Evolutionary conservation across 225 moss, liverwort and hornwort species (phyloP), one percentile per base, ranked within the genome.

Genomic region (Bryoerythrophyllum caledonicum): DNA sequence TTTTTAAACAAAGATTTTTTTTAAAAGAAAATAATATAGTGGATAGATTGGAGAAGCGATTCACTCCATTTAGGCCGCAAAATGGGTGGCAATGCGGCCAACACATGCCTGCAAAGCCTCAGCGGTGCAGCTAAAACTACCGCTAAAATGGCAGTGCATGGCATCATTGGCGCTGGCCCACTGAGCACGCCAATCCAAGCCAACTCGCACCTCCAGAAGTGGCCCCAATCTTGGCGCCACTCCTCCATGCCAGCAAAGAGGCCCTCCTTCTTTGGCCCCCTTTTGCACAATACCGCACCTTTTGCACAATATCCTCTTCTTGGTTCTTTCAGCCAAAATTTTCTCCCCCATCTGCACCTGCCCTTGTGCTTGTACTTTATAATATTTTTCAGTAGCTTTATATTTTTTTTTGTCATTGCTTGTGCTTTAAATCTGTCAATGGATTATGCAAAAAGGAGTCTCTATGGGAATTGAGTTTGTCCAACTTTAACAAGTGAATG

Each of bases 141-240:
- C 12, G 12, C 10, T 21, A 27, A 20, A 38, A 6, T 27, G 57
- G 57, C 80, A 54, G 7, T 3, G 25, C 40, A 57, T 46, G 55
- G 62, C 37, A 23, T 71, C 40, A 43, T 56, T 78, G 49, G 49
- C 61, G 46, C 67, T 65, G 20, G 55, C 38, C 25, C 21, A 60
- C 32, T 40, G n/a, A 21, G 71, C 71, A 71, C 3, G 30, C 38
- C 40, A 20, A 37, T 74, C 79, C 43, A 41, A 24, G 64, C 48
- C 16, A 48, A 16, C 16, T 5, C 13, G 1, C 17, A 5, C 53
- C 73, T 63, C 46, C 60, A 40, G 57, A 81, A 58, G 24, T 19
- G 7, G 34, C 61, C 26, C 76, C 54, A 61, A 81, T 76, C 58
- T 67, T 60, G 72, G 67, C 19, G 58, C 38, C 70, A 13, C 65